Evolutionary conservation across 2,329 filamentous ascomycete genomes (phyloP), one percentile per base, ranked within the genome.

Genomic region (Aspergillus melleus): DNA sequence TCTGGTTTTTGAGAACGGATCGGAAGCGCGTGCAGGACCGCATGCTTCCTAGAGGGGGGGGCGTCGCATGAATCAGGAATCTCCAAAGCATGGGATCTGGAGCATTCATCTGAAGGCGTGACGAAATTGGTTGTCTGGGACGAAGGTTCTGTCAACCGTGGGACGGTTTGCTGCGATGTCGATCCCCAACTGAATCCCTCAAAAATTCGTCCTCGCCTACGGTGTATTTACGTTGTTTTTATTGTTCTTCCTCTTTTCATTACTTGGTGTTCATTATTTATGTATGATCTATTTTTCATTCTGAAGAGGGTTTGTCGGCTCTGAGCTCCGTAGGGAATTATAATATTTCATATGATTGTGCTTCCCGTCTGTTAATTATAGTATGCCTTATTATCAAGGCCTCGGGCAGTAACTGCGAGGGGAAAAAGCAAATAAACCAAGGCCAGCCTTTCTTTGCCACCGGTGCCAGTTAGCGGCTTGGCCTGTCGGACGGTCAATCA

Each of bases 131-230:
- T 44, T 24, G 51, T 16, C 47, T 24, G n/a, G 22, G 12, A 16
- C 26, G 36, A 59, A 57, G 52, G 57, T 60, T 62, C 68, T 68
- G 66, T 69, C 67, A 69, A 59, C 60, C 64, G 32, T 55, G 64
- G 55, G 55, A 58, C 61, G 64, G 68, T 63, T 29, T 63, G 59
- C 67, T 71, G 69, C 67, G 67, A 51, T 59, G 69, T 71, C 69
- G 69, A 71, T 71, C 69, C 47, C 57, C 60, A 57, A 57, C 59
- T 63, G 46, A 60, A 58, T 58, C 36, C 36, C 32, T 14, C 36
- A 42, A 42, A 42, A 42, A 42, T 42, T 16, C 14, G 36, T 14
- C 36, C 36, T 42, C 36, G 16, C 14, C 36, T n/a, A n/a, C n/a
- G n/a, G n/a, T n/a, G n/a, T 62, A 59, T 54, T 60, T 61, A 62